Percentiles rank a stretch among this genome's conserved stretches.
phyloP scores from a whole-genome alignment of 331 rosid genomes.

The Acacia concinna region DNA sequence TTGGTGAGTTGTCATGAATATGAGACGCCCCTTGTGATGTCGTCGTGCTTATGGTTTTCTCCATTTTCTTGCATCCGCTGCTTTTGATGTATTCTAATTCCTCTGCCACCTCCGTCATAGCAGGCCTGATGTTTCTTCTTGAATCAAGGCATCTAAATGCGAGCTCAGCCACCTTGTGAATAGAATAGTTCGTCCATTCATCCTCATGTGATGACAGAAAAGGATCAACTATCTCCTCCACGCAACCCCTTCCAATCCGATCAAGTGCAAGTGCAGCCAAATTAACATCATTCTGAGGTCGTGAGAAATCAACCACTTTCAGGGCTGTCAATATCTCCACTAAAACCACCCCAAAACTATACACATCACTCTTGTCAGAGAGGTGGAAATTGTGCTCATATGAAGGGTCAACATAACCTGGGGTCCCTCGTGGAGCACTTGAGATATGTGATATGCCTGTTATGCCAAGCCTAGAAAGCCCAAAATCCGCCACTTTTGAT shows the following conservation, averaged over 20 bases:
- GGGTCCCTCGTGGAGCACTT: slow-evolving; percentile 96
- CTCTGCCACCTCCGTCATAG: slow-evolving; percentile 90
- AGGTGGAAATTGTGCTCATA: slow-evolving; percentile 93
- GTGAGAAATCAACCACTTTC: slow-evolving; percentile 86
- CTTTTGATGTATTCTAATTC: slow-evolving; percentile 67
- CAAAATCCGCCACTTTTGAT: slow-evolving; percentile 95
- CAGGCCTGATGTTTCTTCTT: slow-evolving; percentile 84
- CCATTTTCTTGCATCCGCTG: slow-evolving; percentile 73
- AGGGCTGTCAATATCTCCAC: slow-evolving; percentile 82
- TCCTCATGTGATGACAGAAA: slow-evolving; percentile 76
- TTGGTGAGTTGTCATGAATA: slow-evolving; percentile 41
- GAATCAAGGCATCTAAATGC: slow-evolving; percentile 94
- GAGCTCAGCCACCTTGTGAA: slow-evolving; percentile 86
- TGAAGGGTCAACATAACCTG: slow-evolving; percentile 93
- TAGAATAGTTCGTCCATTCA: slow-evolving; percentile 88
- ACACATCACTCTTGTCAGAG: slow-evolving; percentile 90
- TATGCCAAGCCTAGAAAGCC: slow-evolving; percentile 91
- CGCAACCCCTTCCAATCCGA: slow-evolving; percentile 68
- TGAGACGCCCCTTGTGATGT: slow-evolving; percentile 60
- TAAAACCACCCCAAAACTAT: slow-evolving; percentile 90
- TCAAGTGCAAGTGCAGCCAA: slow-evolving; percentile 95
- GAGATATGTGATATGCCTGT: slow-evolving; percentile 79
- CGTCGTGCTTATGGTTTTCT: slow-evolving; percentile 52
- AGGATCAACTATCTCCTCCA: slow-evolving; percentile 85
- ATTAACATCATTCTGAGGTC: slow-evolving; percentile 73